phyloP scores from a whole-genome alignment of 2,329 filamentous ascomycete species.

The Sporothrix variecibatus region DNA sequence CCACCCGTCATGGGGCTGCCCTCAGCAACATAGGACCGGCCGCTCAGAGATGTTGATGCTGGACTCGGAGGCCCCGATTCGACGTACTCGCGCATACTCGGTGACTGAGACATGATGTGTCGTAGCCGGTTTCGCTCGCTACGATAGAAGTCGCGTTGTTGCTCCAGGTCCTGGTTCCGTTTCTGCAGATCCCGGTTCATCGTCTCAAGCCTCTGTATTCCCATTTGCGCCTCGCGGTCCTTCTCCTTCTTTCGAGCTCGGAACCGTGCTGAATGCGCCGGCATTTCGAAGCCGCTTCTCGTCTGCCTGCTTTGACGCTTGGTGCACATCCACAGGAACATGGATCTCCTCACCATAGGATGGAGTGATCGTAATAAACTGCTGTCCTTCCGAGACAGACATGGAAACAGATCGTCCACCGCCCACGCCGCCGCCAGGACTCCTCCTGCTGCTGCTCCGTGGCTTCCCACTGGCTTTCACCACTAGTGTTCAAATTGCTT shows the following conservation, averaged over 20 bases:
- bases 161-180: conserved; percentile 54
- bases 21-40: conserved; percentile 42
- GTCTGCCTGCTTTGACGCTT: conserved; percentile 78
- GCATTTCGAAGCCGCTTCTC: conserved; percentile 86
- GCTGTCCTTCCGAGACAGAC: conserved; percentile 34
- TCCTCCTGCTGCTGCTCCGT: background rate
- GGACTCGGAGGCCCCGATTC: conserved; percentile 57
- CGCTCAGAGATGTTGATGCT: conserved; percentile 37
- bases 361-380: conserved; percentile 39
- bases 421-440: background rate
- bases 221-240: conserved; percentile 70
- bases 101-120: conserved; percentile 63
- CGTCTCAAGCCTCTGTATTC: conserved; percentile 68
- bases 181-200: conserved; percentile 66
- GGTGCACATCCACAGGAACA: conserved; percentile 76
- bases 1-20: conserved; percentile 39
- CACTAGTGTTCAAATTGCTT: background rate
- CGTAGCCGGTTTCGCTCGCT: conserved; percentile 71
- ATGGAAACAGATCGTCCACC: conserved; percentile 29
- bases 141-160: conserved; percentile 72
- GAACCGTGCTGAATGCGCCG: conserved; percentile 82
- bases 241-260: conserved; percentile 79
- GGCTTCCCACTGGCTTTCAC: background rate
- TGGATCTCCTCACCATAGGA: conserved; percentile 49
- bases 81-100: conserved; percentile 56